Conservation (phyloP, 2,329 filamentous ascomycete genomes). For the Blastomyces silverae region DNA sequence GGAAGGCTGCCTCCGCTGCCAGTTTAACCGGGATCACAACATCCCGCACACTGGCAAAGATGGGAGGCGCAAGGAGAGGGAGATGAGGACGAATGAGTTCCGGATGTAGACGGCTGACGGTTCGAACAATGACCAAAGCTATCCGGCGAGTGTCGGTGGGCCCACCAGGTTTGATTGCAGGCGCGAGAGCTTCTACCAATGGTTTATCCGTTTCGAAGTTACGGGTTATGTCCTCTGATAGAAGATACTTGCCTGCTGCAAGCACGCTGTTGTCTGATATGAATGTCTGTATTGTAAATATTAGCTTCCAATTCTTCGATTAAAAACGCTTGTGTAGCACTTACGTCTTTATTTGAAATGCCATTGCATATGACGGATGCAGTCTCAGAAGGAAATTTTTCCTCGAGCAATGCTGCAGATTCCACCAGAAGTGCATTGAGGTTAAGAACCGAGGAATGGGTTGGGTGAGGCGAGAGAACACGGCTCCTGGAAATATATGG, state of each 20-base stretch:
- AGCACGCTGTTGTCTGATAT: slow-evolving; percentile 83
- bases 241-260: slow-evolving; percentile 82
- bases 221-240: slow-evolving; percentile 54
- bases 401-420: slow-evolving; percentile 62
- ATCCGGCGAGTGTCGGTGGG: slow-evolving; percentile 78
- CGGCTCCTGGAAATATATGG: slow-evolving; percentile 56
- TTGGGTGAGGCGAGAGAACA: slow-evolving; percentile 70
- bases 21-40: slow-evolving; percentile 91
- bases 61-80: slow-evolving; percentile 66
- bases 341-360: slow-evolving; percentile 67
- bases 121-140: slow-evolving; percentile 79
- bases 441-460: slow-evolving; percentile 70
- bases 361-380: slow-evolving; percentile 72
- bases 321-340: slow-evolving; percentile 26
- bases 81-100: slow-evolving; percentile 78
- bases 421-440: slow-evolving; percentile 85
- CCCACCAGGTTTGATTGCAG: slow-evolving; percentile 67
- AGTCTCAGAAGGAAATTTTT: slow-evolving; percentile 65
- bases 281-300: slow-evolving; percentile 52
- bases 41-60: slow-evolving; percentile 88
- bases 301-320: slow-evolving; percentile 21
- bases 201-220: slow-evolving; percentile 69
- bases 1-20: slow-evolving; percentile 87
- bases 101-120: slow-evolving; percentile 69
- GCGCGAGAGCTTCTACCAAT: slow-evolving; percentile 71